Base-by-base conservation (phyloP, 768 basidiomycete species). In the Boletus edulis region DNA sequence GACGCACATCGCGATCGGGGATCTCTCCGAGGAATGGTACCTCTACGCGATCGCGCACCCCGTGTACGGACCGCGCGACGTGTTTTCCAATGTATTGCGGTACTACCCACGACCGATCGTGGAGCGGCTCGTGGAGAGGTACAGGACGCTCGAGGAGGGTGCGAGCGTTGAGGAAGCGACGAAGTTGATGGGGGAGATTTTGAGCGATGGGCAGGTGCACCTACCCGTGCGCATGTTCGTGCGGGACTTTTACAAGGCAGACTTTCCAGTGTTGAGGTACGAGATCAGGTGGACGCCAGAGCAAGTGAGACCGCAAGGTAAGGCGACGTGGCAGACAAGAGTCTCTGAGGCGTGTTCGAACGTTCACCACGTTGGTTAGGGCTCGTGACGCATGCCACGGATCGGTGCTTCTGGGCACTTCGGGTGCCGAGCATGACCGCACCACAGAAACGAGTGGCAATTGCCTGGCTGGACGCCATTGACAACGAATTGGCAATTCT, bases 21-120 rank as follows among this genome's bases (percentile, higher is more conserved):
- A 88, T 51, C 75, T 89, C 47, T 76, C 73, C 15, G 86, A 90
- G 60, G 88, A 91, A 67, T 90, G 88, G 87, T 87, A 83, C 66
- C 76, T 89, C 48, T 90, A 89, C 60, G 80, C 86, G 14, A 83
- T 89, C 59, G 81, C 86, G 5, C 82, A 88, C 65, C 80, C 83
- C 0, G 78, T 89, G 46, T 49, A 65, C 12, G 68, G 73, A 10
- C 69, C 75, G 20, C 59, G 59, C 22, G 88, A 90, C 57, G 73
- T 89, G 11, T 63, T 77, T 27, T 73, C 75, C 10, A 87, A 87
- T 59, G 62, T 91, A 46, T 69, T 76, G 62, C 70, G 87, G 52
- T 90, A 86, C 64, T 88, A 84, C 65, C 78, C 81, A 2, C 64
- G 54, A 14, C 72, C 77, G 11, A 67, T 85, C 35, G 78, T 81